Evolutionary conservation across 352 stramenopile species (phyloP).

Genomic region (Thraustochytrium striatum): DNA sequence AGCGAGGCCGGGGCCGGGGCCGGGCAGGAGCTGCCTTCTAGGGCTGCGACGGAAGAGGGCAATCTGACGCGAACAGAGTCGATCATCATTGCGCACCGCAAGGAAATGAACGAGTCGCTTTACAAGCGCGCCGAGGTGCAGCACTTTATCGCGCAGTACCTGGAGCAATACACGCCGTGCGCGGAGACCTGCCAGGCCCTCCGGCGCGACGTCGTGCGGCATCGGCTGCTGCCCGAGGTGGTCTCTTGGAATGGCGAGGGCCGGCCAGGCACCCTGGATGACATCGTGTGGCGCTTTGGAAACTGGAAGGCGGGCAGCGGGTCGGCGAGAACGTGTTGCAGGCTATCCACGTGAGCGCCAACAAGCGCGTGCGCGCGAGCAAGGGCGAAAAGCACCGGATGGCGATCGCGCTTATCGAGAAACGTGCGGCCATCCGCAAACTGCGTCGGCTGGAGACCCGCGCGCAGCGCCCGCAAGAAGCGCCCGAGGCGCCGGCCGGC

Average conservation of each 20-base stretch:
- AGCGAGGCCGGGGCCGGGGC: background rate
- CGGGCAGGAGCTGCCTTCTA: background rate
- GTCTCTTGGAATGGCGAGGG: background rate
- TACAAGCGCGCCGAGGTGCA: background rate
- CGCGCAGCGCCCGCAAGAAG: background rate
- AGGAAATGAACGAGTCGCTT: background rate
- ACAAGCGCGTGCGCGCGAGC: background rate
- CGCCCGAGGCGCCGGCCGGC: background rate
- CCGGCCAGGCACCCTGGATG: background rate
- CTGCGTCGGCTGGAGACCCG: background rate
- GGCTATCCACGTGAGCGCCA: background rate
- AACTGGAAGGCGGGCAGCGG: background rate
- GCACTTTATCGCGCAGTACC: slow-evolving; percentile 35
- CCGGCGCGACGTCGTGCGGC: background rate
- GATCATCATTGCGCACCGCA: background rate
- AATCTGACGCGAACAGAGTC: background rate
- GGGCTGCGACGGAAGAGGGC: background rate
- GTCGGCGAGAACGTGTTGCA: background rate
- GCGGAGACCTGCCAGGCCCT: background rate
- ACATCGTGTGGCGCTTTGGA: slow-evolving; percentile 20
- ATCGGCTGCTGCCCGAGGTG: slow-evolving; percentile 9
- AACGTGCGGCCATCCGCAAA: background rate
- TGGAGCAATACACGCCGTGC: background rate
- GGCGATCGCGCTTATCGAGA: slow-evolving; percentile 4
- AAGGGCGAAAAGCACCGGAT: background rate